Evolutionary conservation across 352 stramenopile genomes (phyloP), one percentile per base, ranked within the genome.

Genomic region (Globisporangium lucens): DNA sequence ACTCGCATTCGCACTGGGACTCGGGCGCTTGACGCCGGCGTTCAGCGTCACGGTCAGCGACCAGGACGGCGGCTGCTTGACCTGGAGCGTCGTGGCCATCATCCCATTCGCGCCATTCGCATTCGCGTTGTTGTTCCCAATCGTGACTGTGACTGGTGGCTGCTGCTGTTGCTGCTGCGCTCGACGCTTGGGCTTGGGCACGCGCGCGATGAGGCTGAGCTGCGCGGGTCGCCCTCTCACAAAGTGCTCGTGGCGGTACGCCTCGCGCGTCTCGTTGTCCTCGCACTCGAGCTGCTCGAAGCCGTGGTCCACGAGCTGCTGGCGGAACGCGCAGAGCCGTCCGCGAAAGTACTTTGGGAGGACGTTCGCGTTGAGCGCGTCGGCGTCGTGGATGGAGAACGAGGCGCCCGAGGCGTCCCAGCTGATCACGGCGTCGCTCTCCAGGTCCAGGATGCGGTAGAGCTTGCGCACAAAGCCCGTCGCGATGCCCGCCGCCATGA

Each of bases 391-490:
- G 63, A 93, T 83, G 33, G 80, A 89, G 71, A 93, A 93, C 66
- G 78, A 89, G n/a, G 49, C 61, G 8, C 83, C 83, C 35, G 65
- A 60, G 10, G 63, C 60, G 67, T 89, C 83, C 85, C 85, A 93
- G 38, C 58, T 53, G 64, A 93, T 79, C 68, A 93, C 81, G 36
- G 70, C 62, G 61, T 76, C 71, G 67, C 74, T 87, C 69, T 91
- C 83, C 56, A 89, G 78, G 72, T 93, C 83, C 53, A 93, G 68
- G 71, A 93, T 90, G 69, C 80, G 80, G 74, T 93, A 93, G 24
- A 93, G 82, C 70, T 93, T 93, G 65, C 85, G 78, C 70, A 93
- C 82, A 63, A 93, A 93, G 66, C 83, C 85, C 61, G 80, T 89
- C 9, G 83, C 78, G 74, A 93, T 93, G 63, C 77, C 82, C 49